Percentiles rank a stretch among this genome's conserved stretches.
phyloP scores from a whole-genome alignment of 2,329 filamentous ascomycete genomes.

The Paecilomyces sp. region DNA sequence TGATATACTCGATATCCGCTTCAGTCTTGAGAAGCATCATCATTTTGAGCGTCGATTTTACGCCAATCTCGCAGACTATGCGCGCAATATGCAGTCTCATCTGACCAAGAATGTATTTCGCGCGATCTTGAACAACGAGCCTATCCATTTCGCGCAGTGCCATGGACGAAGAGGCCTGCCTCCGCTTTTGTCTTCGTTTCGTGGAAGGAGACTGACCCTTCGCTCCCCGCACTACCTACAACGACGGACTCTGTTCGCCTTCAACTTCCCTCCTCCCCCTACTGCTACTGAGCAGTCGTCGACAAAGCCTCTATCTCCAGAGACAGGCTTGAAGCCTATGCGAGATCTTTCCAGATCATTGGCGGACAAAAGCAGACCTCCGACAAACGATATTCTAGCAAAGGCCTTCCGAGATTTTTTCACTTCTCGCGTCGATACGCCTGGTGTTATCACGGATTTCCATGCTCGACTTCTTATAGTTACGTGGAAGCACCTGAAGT shows the following conservation, averaged over 20 bases:
- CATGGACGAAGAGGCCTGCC: constrained; percentile 21
- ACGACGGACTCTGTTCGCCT: constrained; percentile 25
- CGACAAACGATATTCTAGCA: constrained; percentile 55
- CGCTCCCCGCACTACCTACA: constrained; percentile 28
- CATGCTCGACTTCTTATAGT: constrained; percentile 56
- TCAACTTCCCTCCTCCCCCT: constrained; percentile 34
- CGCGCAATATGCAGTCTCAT: constrained; percentile 36
- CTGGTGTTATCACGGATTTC: constrained; percentile 52
- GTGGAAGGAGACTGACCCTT: constrained; percentile 21
- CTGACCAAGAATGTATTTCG: constrained; percentile 38
- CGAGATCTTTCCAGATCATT: constrained; percentile 59
- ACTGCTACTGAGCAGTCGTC: constrained; percentile 51
- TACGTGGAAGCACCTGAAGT: constrained; percentile 56
- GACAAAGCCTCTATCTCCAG: constrained; percentile 51
- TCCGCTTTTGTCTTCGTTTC: constrained; percentile 20
- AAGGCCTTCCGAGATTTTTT: constrained; percentile 62
- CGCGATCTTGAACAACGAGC: constrained; percentile 37
- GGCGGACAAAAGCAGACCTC: constrained; percentile 58
- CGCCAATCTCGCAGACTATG: not conserved
- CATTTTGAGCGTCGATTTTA: not conserved
- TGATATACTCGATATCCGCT: not conserved
- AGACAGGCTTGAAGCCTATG: constrained; percentile 60
- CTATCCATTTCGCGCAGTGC: constrained; percentile 33
- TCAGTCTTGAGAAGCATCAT: not conserved
- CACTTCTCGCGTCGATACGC: constrained; percentile 42